Conservation (phyloP, 768 basidiomycete genomes). For the Strobilomyces dryophilus region DNA sequence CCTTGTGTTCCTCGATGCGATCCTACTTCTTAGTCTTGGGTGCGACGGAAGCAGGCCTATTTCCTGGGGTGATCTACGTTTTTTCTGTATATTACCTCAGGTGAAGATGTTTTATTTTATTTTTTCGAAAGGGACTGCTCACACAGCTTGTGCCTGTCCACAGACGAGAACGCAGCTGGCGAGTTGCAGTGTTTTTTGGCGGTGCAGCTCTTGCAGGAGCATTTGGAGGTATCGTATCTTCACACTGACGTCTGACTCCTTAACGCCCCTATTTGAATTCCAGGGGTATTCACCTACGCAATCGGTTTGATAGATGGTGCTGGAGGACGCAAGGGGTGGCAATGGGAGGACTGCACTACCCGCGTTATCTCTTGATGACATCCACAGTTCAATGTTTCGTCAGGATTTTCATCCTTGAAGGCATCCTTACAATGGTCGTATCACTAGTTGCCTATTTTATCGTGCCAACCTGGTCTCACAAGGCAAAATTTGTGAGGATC, state of each 20-base stretch:
- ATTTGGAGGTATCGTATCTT: conserved; percentile 43
- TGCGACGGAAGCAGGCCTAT: conserved; percentile 54
- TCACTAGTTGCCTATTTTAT: conserved; percentile 48
- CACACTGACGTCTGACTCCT: neutral
- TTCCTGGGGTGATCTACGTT: conserved; percentile 54
- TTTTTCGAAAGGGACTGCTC: neutral
- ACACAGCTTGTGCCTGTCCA: neutral
- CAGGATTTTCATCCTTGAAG: conserved; percentile 60
- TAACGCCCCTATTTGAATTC: neutral
- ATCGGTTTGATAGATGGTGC: conserved; percentile 60
- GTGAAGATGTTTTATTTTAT: too few species aligned
- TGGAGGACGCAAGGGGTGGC: conserved; percentile 58
- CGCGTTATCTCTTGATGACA: neutral
- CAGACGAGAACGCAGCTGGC: conserved; percentile 55
- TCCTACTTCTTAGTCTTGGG: conserved; percentile 43
- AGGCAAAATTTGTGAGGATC: conserved; percentile 49
- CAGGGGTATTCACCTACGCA: conserved; percentile 54
- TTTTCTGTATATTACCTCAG: conserved; percentile 58
- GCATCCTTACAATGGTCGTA: conserved; percentile 45
- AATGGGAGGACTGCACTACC: conserved; percentile 37
- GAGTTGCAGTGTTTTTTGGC: conserved; percentile 61
- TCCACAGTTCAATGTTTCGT: neutral
- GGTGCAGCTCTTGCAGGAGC: conserved; percentile 61
- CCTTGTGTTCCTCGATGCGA: neutral
- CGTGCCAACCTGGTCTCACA: conserved; percentile 57